Conservation (phyloP, 768 basidiomycete genomes). For the Rhizopogon sp. region DNA sequence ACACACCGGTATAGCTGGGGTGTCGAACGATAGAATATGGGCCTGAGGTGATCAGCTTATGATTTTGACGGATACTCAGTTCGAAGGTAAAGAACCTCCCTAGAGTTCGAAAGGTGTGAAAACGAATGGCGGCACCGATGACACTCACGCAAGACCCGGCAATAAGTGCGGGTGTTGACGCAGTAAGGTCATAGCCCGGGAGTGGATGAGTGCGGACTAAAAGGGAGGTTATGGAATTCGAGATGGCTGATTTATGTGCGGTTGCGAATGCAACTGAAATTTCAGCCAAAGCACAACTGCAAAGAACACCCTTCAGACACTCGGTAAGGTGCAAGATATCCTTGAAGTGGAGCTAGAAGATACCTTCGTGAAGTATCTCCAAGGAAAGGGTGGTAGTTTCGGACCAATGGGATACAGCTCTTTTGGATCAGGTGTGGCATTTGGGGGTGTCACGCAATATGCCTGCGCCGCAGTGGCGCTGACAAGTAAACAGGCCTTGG, state of each 20-base stretch:
- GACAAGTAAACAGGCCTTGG: constrained; percentile 1
- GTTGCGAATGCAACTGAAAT: background rate
- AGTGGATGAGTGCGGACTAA: constrained; percentile 4
- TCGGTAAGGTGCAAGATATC: background rate
- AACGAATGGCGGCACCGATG: no score
- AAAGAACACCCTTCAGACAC: background rate
- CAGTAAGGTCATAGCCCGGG: no score
- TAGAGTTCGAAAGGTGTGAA: no score
- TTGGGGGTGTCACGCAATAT: constrained; percentile 1
- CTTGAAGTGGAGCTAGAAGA: background rate
- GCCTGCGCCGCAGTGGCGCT: background rate
- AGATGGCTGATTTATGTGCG: background rate
- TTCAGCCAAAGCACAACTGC: background rate
- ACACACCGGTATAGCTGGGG: no score
- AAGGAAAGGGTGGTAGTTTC: no score
- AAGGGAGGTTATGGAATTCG: background rate
- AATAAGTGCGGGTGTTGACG: no score
- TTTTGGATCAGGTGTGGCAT: background rate
- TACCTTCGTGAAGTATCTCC: constrained; percentile 1
- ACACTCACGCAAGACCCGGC: no score
- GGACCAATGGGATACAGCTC: no score
- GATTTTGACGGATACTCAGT: no score
- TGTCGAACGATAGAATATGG: no score
- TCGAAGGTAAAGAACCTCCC: no score
- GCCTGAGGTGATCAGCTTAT: no score